Evolutionary conservation across 208 protist genomes (phyloP), one percentile per base, ranked within the genome.

Genomic region (Leishmania tropica): DNA sequence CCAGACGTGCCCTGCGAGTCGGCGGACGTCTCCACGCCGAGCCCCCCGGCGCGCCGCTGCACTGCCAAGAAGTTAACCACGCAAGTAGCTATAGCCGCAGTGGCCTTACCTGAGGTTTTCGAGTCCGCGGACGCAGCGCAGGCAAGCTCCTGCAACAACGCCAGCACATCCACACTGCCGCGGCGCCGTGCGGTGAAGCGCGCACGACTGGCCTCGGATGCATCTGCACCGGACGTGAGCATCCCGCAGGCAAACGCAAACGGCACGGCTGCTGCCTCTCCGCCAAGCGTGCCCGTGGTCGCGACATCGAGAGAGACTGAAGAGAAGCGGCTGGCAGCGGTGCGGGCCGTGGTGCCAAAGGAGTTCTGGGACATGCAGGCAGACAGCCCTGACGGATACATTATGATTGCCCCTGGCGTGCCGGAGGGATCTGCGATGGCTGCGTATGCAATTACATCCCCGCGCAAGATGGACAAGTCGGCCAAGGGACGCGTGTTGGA

Each of bases 321-420:
- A 48, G 24, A 60, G 73, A 21, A 65, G 56, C 48, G 24, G 21
- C 65, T 84, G 28, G 35, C 78, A 1, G 75, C 3, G 21, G 54
- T 47, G 67, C 82, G 89, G 1, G 76, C 86, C 11, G 78, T 28
- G n/a, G 72, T 94, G 28, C 67, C 87, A 54, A 56, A 75, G 40
- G 93, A 96, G 64, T 60, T 87, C 64, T 96, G 93, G 90, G 72
- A 83, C 64, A 77, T 96, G 45, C 45, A 84, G 60, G 79, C 93
- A 19, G 91, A 94, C 78, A 94, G 87, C 76, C 88, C 90, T 40
- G 91, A 94, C 76, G 91, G 93, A 19, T 94, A 88, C 81, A 93
- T 94, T 78, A 92, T 93, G 85, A 86, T 96, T 42, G 75, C 89
- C 21, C 89, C 90, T 0, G 81, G 60, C 24, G 83, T 84, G 65